A percentile compares a stretch with the other conserved stretches of the same genome.
phyloP scores from a whole-genome alignment of 139 green algal genomes.

The Haematococcus sp. region DNA sequence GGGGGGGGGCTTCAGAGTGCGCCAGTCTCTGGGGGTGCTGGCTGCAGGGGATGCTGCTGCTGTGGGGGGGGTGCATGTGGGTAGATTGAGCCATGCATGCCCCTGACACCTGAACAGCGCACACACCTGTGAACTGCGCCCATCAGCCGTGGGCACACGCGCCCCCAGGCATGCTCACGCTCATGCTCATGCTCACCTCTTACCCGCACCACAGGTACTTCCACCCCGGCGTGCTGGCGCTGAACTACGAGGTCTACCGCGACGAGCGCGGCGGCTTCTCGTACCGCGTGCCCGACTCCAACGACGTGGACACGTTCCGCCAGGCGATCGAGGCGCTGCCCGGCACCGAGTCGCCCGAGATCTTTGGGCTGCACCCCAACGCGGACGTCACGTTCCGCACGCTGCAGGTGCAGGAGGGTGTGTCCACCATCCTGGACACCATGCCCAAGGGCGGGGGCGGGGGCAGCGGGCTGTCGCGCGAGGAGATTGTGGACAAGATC shows the following conservation, averaged over 20 bases:
- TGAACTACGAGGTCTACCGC: constrained; percentile 57
- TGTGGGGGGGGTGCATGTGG: too few relatives aligned
- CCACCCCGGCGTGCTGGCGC: constrained; percentile 18
- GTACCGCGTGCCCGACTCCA: constrained; percentile 74
- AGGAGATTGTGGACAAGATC: constrained; percentile 92
- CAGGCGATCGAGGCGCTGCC: constrained; percentile 81
- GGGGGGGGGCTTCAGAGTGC: too few relatives aligned
- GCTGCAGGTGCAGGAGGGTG: constrained; percentile 73
- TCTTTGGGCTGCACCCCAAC: constrained; percentile 94
- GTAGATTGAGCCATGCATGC: too few relatives aligned
- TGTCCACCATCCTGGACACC: constrained; percentile 85
- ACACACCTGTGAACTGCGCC: too few relatives aligned
- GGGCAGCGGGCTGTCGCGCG: constrained; percentile 64
- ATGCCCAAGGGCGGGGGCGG: constrained; percentile 78
- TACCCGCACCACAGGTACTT: constrained; percentile 44
- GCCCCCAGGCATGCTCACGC: too few relatives aligned
- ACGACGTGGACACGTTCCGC: constrained; percentile 81
- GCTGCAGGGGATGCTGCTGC: too few relatives aligned
- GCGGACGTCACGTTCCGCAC: constrained; percentile 93
- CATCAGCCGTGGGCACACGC: too few relatives aligned
- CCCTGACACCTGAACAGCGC: too few relatives aligned
- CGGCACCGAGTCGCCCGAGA: constrained; percentile 69
- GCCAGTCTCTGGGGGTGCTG: too few relatives aligned
- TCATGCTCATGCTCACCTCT: too few relatives aligned
- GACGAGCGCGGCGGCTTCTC: constrained; percentile 60